Conservation (phyloP, 148 eudicot species). For the Polygonum aviculare region DNA sequence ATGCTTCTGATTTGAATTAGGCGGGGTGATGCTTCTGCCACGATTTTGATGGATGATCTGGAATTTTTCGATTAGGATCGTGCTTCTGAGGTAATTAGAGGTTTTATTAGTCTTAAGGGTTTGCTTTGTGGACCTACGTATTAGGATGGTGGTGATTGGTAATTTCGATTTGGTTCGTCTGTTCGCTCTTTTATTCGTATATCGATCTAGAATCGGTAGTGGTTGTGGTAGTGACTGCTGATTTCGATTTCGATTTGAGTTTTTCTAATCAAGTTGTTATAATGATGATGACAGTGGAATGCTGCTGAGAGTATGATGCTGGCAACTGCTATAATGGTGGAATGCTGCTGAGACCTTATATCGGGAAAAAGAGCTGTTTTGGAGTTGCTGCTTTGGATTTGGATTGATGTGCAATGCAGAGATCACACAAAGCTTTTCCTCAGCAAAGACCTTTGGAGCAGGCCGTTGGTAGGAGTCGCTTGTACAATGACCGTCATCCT, state of each 20-base stretch:
- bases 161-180: not conserved
- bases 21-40: not conserved
- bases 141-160: too few relatives aligned
- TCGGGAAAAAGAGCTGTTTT: not conserved
- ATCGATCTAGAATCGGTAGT: not conserved
- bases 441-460: slow-evolving; percentile 61
- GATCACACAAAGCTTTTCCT: slow-evolving; percentile 94
- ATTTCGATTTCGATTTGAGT: not conserved
- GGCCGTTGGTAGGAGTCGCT: slow-evolving; percentile 35
- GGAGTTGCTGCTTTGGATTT: slow-evolving; percentile 3
- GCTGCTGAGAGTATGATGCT: not conserved
- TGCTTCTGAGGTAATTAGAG: not conserved
- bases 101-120: not conserved
- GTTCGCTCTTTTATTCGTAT: not conserved
- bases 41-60: not conserved
- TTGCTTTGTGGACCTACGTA: not conserved
- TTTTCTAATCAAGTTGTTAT: not conserved
- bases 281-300: not conserved
- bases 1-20: not conserved
- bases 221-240: too few relatives aligned
- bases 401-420: slow-evolving; percentile 82
- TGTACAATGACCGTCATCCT: slow-evolving; percentile 64
- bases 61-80: slow-evolving; percentile 2
- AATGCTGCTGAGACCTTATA: not conserved
- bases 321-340: not conserved